phyloP scores from a whole-genome alignment of 192 early-diverging fungal genomes.

The Gamsiella multidivaricata region DNA sequence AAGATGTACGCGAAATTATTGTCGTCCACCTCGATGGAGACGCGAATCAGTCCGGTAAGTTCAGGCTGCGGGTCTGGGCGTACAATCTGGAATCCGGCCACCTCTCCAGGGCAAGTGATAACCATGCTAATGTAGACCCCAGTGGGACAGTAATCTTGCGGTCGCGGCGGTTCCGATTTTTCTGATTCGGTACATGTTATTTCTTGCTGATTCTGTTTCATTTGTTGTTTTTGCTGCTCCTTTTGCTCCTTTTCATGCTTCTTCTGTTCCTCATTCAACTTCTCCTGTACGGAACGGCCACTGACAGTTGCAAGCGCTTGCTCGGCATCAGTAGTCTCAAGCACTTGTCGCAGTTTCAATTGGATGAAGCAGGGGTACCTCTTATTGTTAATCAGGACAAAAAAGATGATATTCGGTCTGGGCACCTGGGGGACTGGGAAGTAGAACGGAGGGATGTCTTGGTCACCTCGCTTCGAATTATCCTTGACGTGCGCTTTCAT shows the following conservation, averaged over 20 bases:
- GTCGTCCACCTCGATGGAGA: constrained; percentile 3
- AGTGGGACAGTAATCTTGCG: not conserved
- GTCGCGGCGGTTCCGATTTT: not conserved
- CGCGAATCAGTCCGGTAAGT: not conserved
- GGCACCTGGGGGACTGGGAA: constrained; percentile 32
- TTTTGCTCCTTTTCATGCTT: not conserved
- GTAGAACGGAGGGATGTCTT: constrained; percentile 35
- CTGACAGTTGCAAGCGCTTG: constrained; percentile 25
- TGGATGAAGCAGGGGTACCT: constrained; percentile 3
- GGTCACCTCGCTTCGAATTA: constrained; percentile 8
- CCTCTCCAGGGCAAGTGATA: not conserved
- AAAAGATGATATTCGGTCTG: constrained; percentile 33
- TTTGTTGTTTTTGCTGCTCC: not conserved
- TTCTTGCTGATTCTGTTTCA: not conserved
- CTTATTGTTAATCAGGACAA: constrained; percentile 15
- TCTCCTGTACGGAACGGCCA: constrained; percentile 1
- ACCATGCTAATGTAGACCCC: not conserved
- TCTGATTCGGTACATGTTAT: not conserved
- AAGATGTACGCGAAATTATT: constrained; percentile 10
- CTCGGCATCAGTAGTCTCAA: constrained; percentile 9
- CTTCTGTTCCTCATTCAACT: constrained; percentile 24
- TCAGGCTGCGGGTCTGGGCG: not conserved
- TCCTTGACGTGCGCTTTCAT: constrained; percentile 28
- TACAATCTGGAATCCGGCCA: constrained; percentile 1
- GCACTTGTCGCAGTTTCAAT: constrained; percentile 26